Percentiles rank a stretch among this genome's conserved stretches.
These are phyloP conservation scores for Kernera saxatilis DNA, from an alignment of 345 rosid species.

Conservation along the genomic window DNA sequence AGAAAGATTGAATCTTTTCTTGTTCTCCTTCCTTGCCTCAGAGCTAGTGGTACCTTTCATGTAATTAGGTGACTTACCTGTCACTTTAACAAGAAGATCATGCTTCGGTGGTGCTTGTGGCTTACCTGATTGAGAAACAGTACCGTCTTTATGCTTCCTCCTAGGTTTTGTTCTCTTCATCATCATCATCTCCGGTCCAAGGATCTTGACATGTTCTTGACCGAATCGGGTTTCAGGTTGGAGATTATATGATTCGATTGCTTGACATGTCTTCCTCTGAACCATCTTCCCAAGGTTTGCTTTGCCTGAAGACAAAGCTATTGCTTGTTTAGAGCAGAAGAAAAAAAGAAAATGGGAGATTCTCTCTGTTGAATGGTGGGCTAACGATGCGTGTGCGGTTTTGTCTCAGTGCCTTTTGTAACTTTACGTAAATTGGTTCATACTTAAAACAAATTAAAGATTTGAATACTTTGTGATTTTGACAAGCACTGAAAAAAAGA, in stretches of 20 bases:
- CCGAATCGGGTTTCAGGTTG: constrained; percentile 44
- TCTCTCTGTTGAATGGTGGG: constrained; percentile 11
- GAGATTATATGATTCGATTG: constrained; percentile 41
- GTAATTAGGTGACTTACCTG: constrained; percentile 57
- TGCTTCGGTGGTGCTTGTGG: constrained; percentile 26
- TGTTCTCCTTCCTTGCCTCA: constrained; percentile 64
- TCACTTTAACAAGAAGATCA: constrained; percentile 24
- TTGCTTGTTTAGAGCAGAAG: constrained; percentile 17
- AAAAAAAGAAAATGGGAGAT: neutral
- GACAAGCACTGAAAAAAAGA: constrained; percentile 24
- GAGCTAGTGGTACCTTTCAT: constrained; percentile 89
- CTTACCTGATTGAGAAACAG: constrained; percentile 43
- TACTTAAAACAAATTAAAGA: constrained; percentile 15
- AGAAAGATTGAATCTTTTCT: constrained; percentile 26
- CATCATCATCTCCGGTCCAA: constrained; percentile 66
- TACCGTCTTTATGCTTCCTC: constrained; percentile 43
- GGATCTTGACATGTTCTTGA: constrained; percentile 49
- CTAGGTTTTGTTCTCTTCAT: constrained; percentile 66
- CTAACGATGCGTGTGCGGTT: constrained; percentile 25
- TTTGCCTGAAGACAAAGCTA: constrained; percentile 35
- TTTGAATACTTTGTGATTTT: constrained; percentile 26
- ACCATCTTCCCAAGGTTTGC: constrained; percentile 48
- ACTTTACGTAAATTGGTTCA: constrained; percentile 22
- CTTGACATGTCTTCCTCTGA: constrained; percentile 63
- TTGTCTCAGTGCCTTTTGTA: constrained; percentile 27